A percentile compares a stretch with the other conserved stretches of the same genome.
phyloP scores from a whole-genome alignment of 371 early-diverging fungal species.

The Furculomyces boomerangus region DNA sequence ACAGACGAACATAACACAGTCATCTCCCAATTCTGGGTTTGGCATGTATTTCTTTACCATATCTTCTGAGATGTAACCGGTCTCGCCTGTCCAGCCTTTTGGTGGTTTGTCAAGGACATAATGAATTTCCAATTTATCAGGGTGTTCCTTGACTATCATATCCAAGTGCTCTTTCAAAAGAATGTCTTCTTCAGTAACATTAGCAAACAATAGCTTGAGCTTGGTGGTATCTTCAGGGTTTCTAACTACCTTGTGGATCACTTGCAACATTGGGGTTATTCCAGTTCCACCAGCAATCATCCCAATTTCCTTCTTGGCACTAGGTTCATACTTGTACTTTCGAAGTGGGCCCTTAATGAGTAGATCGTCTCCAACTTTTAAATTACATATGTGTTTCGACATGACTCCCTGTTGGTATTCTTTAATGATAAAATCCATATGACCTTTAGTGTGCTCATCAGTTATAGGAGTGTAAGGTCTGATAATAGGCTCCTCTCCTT shows the following conservation, averaged over 20 bases:
- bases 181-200: slow-evolving; percentile 70
- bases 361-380: slow-evolving; percentile 68
- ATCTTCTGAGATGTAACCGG: slow-evolving; percentile 49
- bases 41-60: slow-evolving; percentile 48
- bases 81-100: slow-evolving; percentile 39
- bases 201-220: slow-evolving; percentile 74
- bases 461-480: slow-evolving; percentile 87
- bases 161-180: slow-evolving; percentile 66
- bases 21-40: slow-evolving; percentile 6
- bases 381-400: slow-evolving; percentile 51
- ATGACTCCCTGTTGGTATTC: slow-evolving; percentile 40
- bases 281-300: slow-evolving; percentile 87
- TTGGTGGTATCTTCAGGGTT: slow-evolving; percentile 65
- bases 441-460: slow-evolving; percentile 41
- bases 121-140: slow-evolving; percentile 58
- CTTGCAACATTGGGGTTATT: slow-evolving; percentile 82
- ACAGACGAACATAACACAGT: slow-evolving; percentile 64
- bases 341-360: slow-evolving; percentile 81
- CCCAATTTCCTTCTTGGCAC: slow-evolving; percentile 57
- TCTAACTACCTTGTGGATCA: slow-evolving; percentile 43
- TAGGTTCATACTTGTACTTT: slow-evolving; percentile 62
- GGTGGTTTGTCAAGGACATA: slow-evolving; percentile 62
- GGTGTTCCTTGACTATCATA: slow-evolving; percentile 36
- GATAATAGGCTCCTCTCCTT: slow-evolving; percentile 32
- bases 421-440: slow-evolving; percentile 82